Percentiles rank a stretch among this genome's conserved stretches.
Conservation (phyloP, 2,329 filamentous ascomycete species). For the Ophiostoma quercus region DNA sequence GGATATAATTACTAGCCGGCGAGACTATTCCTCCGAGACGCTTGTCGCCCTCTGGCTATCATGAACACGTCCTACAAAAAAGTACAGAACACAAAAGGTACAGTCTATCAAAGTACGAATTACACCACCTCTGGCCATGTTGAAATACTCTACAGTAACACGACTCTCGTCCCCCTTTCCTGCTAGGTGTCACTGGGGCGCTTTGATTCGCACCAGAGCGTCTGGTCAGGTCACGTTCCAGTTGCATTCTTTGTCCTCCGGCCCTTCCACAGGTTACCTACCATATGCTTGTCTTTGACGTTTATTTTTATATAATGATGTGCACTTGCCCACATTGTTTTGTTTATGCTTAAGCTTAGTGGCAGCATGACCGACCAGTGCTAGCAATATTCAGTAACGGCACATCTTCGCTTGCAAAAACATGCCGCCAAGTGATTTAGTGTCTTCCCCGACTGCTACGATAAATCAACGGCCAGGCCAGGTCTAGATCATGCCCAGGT, state of each 20-base stretch:
- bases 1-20: background rate
- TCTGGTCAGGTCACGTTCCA: background rate
- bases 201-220: background rate
- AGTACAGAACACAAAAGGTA: background rate
- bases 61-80: background rate
- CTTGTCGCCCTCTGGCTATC: background rate
- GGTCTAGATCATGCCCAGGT: background rate
- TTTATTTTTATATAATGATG: background rate
- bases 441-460: background rate
- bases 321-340: background rate
- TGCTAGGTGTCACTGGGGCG: background rate
- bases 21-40: background rate
- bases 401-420: background rate
- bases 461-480: background rate
- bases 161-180: background rate
- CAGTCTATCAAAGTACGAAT: background rate
- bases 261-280: background rate
- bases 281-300: background rate
- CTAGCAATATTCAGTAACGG: background rate
- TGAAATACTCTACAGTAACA: background rate
- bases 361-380: background rate
- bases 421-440: background rate
- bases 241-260: background rate
- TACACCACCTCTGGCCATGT: background rate
- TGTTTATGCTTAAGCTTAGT: slow-evolving; percentile 1